Evolutionary conservation across 176 grass and related monocot species (phyloP).

Genomic region (Bromus sterilis): DNA sequence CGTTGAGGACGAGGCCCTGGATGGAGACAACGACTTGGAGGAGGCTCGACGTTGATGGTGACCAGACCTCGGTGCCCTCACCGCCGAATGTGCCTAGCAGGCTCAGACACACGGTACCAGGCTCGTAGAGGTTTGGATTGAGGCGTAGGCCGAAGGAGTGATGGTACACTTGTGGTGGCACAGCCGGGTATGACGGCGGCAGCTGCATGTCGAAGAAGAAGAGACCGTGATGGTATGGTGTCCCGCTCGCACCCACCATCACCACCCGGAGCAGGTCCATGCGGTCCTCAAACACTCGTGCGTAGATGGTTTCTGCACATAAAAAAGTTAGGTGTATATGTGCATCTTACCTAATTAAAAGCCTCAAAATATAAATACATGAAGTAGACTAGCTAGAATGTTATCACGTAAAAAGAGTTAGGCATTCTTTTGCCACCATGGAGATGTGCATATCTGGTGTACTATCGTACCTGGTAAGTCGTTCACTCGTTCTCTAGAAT

Average conservation of each 20-base stretch:
- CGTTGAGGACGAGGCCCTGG: neutral
- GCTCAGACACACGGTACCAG: neutral
- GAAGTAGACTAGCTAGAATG: no score
- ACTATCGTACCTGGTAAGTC: neutral
- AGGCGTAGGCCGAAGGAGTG: neutral
- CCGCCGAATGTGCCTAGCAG: neutral
- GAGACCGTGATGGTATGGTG: constrained; percentile 10
- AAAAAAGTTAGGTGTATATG: neutral
- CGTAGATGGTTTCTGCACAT: neutral
- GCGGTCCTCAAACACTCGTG: neutral
- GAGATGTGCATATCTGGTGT: neutral
- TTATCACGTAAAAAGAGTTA: no score
- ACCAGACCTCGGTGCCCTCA: neutral
- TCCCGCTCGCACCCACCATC: neutral
- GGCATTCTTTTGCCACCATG: neutral
- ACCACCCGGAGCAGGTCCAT: constrained; percentile 15
- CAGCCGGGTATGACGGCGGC: neutral
- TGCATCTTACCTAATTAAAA: no score
- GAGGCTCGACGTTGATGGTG: neutral
- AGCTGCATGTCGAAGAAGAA: constrained; percentile 16
- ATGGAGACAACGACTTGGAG: neutral
- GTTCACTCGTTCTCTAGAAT: neutral
- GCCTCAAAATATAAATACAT: no score
- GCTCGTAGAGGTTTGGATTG: neutral
- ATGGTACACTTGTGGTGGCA: neutral